A percentile compares a stretch with the other conserved stretches of the same genome.
phyloP scores from a whole-genome alignment of 2,329 filamentous ascomycete genomes.

The Alternaria angustiovoidea region DNA sequence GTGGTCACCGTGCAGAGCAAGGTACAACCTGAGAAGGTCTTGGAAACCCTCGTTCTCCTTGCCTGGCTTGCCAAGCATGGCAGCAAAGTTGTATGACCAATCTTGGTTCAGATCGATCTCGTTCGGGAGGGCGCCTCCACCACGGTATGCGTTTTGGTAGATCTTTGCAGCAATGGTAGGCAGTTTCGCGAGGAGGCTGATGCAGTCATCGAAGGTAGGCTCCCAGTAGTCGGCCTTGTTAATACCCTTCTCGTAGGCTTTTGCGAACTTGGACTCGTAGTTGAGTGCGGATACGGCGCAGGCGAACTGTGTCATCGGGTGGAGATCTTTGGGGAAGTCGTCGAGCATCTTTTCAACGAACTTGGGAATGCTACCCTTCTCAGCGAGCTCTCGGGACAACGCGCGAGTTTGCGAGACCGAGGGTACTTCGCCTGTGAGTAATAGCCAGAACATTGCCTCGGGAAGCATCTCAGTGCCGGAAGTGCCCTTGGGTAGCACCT shows the following conservation, averaged over 20 bases:
- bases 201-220: constrained; percentile 93
- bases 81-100: constrained; percentile 98
- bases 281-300: constrained; percentile 96
- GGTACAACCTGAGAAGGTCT: constrained; percentile 90
- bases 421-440: constrained; percentile 91
- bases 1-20: constrained; percentile 96
- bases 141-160: constrained; percentile 87
- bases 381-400: constrained; percentile 85
- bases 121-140: constrained; percentile 76
- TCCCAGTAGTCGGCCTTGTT: constrained; percentile 99
- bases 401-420: constrained; percentile 80
- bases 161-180: constrained; percentile 97
- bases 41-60: constrained; percentile 93
- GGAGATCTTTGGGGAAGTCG: constrained; percentile 85
- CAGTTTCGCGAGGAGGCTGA: constrained; percentile 92
- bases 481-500: constrained; percentile 89
- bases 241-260: constrained; percentile 87
- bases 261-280: constrained; percentile 92
- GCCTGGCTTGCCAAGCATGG: constrained; percentile 90
- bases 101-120: constrained; percentile 85
- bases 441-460: constrained; percentile 99
- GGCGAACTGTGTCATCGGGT: constrained; percentile 98
- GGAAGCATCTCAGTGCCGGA: constrained; percentile 96
- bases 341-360: constrained; percentile 91
- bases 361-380: constrained; percentile 80